Conservation (phyloP, 2,329 filamentous ascomycete species). For the Fusarium drepaniforme region DNA sequence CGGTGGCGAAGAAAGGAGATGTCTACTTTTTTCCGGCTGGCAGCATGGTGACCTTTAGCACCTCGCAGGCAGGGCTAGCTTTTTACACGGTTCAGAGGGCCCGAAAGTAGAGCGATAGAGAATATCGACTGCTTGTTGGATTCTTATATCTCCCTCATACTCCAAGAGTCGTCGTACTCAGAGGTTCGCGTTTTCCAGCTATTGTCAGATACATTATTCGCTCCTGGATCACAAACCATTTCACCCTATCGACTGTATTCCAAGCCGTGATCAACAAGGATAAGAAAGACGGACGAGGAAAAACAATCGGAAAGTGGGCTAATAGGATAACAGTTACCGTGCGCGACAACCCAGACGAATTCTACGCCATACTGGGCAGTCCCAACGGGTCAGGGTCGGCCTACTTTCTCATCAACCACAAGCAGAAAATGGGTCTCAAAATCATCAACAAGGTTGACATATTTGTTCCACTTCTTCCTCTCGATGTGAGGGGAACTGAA, state of each 20-base stretch:
- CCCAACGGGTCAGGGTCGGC: constrained; percentile 13
- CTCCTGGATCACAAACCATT: not conserved
- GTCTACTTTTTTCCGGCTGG: not conserved
- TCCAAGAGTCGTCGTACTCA: not conserved
- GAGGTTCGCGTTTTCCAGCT: no score
- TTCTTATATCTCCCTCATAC: not conserved
- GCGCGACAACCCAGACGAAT: not conserved
- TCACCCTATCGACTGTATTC: constrained; percentile 4
- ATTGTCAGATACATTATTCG: constrained; percentile 19
- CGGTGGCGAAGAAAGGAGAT: not conserved
- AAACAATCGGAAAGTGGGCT: constrained; percentile 9
- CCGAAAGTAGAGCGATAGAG: not conserved
- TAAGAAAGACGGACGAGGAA: not conserved
- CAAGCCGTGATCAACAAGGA: constrained; percentile 5
- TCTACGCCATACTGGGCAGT: constrained; percentile 13
- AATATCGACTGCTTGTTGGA: not conserved
- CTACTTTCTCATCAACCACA: constrained; percentile 18
- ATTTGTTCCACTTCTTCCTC: constrained; percentile 6
- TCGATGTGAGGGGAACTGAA: not conserved
- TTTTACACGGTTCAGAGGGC: not conserved
- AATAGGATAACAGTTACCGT: constrained; percentile 3
- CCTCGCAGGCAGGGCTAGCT: not conserved
- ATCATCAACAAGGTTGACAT: constrained; percentile 19
- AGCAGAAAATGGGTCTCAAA: constrained; percentile 6
- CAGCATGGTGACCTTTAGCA: not conserved